Percentiles rank a stretch among this genome's conserved stretches.
Evolutionary conservation across 1,139 yeast genomes (phyloP).

Genomic region (Entelexis paramagnoliae): DNA sequence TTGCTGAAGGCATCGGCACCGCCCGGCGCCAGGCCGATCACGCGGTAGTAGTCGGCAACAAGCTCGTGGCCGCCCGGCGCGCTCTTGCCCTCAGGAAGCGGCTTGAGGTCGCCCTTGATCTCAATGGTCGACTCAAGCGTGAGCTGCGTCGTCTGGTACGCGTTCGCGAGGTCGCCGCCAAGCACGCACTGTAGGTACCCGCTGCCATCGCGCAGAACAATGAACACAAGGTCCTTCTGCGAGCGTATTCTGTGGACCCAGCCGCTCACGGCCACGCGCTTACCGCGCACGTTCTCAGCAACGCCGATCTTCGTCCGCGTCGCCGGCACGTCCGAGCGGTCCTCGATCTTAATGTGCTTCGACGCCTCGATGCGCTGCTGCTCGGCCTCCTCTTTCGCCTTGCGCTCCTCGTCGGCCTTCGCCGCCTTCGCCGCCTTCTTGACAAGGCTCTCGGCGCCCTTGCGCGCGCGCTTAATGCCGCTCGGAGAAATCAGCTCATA

Average conservation of each 20-base stretch:
- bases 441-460: constrained; percentile 84
- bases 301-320: constrained; percentile 62
- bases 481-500: constrained; percentile 80
- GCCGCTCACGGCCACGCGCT: constrained; percentile 71
- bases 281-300: constrained; percentile 42
- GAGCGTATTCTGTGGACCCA: constrained; percentile 94
- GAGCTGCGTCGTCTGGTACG: constrained; percentile 70
- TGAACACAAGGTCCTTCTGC: constrained; percentile 85
- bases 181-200: constrained; percentile 84
- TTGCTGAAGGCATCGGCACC: constrained; percentile 94
- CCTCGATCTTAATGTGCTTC: constrained; percentile 57
- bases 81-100: constrained; percentile 88
- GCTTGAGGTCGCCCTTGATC: constrained; percentile 67
- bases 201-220: constrained; percentile 90
- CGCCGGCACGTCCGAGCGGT: constrained; percentile 49
- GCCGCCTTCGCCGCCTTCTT: constrained; percentile 81
- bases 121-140: constrained; percentile 80
- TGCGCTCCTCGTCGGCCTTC: constrained; percentile 49
- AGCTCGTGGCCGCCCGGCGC: constrained; percentile 98
- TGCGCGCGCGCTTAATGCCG: constrained; percentile 91
- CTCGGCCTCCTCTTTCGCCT: constrained; percentile 50
- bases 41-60: constrained; percentile 75
- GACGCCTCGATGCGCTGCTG: constrained; percentile 59
- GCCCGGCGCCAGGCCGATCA: constrained; percentile 87
- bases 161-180: constrained; percentile 84